Evolutionary conservation across 108 stramenopile species (phyloP), one percentile per base, ranked within the genome.

Genomic region (Skeletonema costatum): DNA sequence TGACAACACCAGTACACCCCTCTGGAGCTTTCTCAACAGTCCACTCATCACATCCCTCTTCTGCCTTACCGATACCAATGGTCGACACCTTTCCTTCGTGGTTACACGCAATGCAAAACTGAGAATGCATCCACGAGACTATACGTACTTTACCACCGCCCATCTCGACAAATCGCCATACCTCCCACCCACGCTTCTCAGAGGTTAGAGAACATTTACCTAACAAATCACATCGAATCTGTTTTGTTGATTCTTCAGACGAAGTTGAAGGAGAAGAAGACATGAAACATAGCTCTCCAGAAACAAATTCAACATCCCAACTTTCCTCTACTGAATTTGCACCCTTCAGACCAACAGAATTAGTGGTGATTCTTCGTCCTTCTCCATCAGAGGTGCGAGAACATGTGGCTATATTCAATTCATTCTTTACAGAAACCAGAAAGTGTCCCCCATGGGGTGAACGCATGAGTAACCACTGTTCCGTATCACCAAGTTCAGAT

Each of bases 121-220:
- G 75, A 56, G 38, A 58, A 38, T 87, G 86, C 31, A 76, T 83
- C 86, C 86, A 87, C 12, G 75, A 72, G 4, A 69, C 64, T 16
- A 87, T 84, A 2, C 50, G 70, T 2, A 87, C 44, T 33, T 71
- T 41, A 16, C 78, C 84, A 48, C 70, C 58, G 31, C 83, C 86
- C 16, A 66, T 68, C 63, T 87, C 86, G 72, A 82, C 76, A 56
- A 87, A 87, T 10, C 86, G 80, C 56, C 70, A 87, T 2, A 85
- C 80, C 42, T 85, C 86, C 83, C 83, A 84, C 29, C 84, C 83
- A 9, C 76, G 46, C 21, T 38, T 42, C 9, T 38, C 56, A 11
- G 42, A 30, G 21, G 62, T 85, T 32, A 85, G 31, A 12, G 80
- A 70, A 31, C 85, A 31, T 25, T 67, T 60, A 2, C 86, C 86